Conservation (phyloP, 306 rosid species). For the Cicer yamashitae region DNA sequence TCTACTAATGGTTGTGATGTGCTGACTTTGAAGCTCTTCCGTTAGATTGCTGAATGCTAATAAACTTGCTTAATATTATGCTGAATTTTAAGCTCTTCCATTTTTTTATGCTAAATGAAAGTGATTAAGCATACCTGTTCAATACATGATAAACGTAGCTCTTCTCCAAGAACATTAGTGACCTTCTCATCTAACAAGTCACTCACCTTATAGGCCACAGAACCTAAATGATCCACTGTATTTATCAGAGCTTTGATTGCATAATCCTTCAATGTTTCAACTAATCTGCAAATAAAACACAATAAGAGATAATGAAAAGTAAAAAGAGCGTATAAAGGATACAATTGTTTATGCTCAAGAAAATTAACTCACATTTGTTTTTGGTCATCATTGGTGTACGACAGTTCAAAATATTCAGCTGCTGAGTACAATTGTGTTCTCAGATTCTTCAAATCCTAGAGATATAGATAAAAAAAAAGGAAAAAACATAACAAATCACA, state of each 20-base stretch:
- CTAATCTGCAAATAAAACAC: constrained; percentile 61
- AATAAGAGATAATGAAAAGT: constrained; percentile 31
- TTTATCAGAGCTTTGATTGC: constrained; percentile 94
- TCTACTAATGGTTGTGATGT: no score
- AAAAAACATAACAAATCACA: constrained; percentile 15
- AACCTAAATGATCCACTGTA: constrained; percentile 98
- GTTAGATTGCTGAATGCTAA: no score
- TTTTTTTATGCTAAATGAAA: constrained; percentile 15
- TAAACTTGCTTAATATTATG: no score
- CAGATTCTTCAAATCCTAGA: constrained; percentile 92
- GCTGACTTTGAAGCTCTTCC: no score
- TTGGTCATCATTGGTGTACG: constrained; percentile 91
- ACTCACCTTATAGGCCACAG: constrained; percentile 88
- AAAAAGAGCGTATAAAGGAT: background rate
- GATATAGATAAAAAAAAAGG: constrained; percentile 37
- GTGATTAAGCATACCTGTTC: constrained; percentile 70
- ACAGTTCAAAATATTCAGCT: constrained; percentile 95
- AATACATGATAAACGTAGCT: constrained; percentile 82
- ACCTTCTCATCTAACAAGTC: constrained; percentile 96
- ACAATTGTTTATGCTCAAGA: background rate
- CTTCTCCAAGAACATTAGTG: constrained; percentile 81
- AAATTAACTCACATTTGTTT: constrained; percentile 78
- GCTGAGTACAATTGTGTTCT: constrained; percentile 92
- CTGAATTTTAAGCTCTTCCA: no score
- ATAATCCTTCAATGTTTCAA: constrained; percentile 97